Conservation (phyloP, 2,329 filamentous ascomycete genomes). For the Colletotrichum gloeosporioides region DNA sequence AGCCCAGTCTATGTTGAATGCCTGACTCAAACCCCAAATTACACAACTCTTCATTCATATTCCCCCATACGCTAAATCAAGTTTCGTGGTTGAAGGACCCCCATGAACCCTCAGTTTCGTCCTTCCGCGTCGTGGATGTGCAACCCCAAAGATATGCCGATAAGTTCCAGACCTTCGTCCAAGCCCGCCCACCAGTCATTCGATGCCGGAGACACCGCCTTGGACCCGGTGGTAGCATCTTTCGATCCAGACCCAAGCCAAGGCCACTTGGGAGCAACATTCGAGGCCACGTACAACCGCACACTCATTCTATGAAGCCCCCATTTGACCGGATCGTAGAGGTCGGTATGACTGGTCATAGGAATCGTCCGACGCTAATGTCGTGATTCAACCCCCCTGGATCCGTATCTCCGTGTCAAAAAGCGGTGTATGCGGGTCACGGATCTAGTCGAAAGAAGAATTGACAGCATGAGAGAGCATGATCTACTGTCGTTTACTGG, state of each 20-base stretch:
- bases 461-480: background rate
- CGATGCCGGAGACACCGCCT: background rate
- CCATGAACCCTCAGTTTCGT: no score
- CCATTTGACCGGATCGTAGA: background rate
- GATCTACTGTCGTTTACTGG: background rate
- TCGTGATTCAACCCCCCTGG: background rate
- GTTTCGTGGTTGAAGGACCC: no score
- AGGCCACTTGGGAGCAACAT: background rate
- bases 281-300: background rate
- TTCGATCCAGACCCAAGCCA: background rate
- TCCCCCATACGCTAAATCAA: no score
- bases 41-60: no score
- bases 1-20: no score
- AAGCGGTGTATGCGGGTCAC: background rate
- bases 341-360: background rate
- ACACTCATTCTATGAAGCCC: background rate
- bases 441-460: background rate
- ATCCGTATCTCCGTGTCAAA: background rate
- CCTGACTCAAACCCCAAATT: no score
- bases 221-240: background rate
- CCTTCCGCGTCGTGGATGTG: background rate
- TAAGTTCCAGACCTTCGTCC: background rate
- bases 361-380: background rate
- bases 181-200: background rate
- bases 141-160: background rate